Evolutionary conservation across 108 stramenopile genomes (phyloP).

Genomic region (Asterionellopsis glacialis): DNA sequence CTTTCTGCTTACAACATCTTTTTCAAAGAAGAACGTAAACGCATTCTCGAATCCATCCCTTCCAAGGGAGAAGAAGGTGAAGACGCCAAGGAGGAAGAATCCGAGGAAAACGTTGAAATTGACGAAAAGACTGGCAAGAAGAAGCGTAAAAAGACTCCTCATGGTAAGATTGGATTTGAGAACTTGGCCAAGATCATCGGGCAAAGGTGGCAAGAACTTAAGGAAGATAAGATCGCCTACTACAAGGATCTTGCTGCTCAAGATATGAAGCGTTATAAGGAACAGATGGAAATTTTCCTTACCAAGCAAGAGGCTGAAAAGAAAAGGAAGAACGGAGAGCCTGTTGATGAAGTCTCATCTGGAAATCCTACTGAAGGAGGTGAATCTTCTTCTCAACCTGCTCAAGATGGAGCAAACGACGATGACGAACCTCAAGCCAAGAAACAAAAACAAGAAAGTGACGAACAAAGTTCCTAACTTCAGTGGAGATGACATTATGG

Average conservation of each 20-base stretch:
- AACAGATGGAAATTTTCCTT: constrained; percentile 60
- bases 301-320: constrained; percentile 14
- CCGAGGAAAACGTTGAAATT: not conserved
- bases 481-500: too few species aligned
- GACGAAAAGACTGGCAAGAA: constrained; percentile 11
- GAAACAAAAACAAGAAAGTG: too few species aligned
- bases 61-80: constrained; percentile 15
- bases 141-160: constrained; percentile 30
- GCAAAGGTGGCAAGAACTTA: constrained; percentile 60
- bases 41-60: constrained; percentile 18
- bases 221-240: constrained; percentile 31
- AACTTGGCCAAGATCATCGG: constrained; percentile 67
- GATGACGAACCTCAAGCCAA: too few species aligned
- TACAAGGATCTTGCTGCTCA: constrained; percentile 58
- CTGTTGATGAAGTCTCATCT: too few species aligned
- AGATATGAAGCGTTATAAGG: constrained; percentile 67
- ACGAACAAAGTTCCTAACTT: too few species aligned
- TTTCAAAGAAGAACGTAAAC: constrained; percentile 17
- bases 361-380: too few species aligned
- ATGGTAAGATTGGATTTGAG: constrained; percentile 80
- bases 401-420: too few species aligned
- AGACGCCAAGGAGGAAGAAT: constrained; percentile 30
- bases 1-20: constrained; percentile 51
- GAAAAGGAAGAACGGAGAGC: too few species aligned
- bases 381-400: too few species aligned